Evolutionary conservation across 2,329 filamentous ascomycete genomes (phyloP).

Genomic region (Monilinia polystroma): DNA sequence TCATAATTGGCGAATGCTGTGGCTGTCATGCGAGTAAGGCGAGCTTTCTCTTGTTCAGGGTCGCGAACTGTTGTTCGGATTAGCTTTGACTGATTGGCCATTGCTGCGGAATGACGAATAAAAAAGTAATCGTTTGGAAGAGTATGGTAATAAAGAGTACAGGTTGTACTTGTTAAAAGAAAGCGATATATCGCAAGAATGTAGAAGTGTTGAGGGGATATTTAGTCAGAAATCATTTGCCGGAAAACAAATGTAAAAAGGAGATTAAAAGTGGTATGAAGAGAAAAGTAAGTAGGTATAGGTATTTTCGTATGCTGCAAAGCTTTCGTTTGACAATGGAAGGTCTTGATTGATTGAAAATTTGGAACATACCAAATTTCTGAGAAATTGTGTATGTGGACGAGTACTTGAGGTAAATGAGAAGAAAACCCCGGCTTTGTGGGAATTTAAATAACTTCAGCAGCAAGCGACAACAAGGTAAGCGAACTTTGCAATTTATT

Average conservation of each 20-base stretch:
- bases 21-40: neutral
- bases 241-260: neutral
- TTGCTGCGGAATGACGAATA: neutral
- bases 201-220: neutral
- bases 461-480: neutral
- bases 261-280: neutral
- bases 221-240: neutral
- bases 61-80: neutral
- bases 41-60: neutral
- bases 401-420: neutral
- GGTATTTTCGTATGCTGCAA: neutral
- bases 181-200: too few relatives aligned
- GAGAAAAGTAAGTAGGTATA: neutral
- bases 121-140: neutral
- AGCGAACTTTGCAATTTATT: neutral
- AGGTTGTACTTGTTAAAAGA: neutral
- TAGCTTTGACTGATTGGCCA: neutral
- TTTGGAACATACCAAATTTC: neutral
- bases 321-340: neutral
- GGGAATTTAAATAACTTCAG: neutral
- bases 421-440: neutral
- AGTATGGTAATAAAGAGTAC: neutral
- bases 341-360: neutral
- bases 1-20: neutral
- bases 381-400: neutral